These are phyloP conservation scores for Xylaria multiplex DNA, from an alignment of 2,329 filamentous ascomycete species.

Conservation along the genomic window DNA sequence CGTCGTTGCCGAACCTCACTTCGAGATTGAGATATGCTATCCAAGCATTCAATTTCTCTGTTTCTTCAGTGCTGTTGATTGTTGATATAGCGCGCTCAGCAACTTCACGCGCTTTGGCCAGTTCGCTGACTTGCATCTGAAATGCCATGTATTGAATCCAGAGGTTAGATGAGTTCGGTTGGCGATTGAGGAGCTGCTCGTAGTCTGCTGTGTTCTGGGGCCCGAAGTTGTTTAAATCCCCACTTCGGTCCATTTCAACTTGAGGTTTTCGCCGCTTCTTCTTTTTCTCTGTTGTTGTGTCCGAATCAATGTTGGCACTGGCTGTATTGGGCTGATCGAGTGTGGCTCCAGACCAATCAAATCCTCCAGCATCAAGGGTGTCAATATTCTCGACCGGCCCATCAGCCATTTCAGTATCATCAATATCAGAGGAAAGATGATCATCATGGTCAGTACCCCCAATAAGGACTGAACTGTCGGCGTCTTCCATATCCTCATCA, in stretches of 20 bases:
- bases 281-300: constrained; percentile 59
- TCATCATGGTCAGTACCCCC: constrained; percentile 56
- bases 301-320: constrained; percentile 60
- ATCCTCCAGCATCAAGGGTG: constrained; percentile 78
- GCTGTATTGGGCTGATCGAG: constrained; percentile 65
- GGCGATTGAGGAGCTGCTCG: constrained; percentile 89
- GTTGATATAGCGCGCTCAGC: constrained; percentile 90
- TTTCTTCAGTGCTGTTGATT: constrained; percentile 90
- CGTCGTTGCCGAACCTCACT: constrained; percentile 86
- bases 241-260: constrained; percentile 87
- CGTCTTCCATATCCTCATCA: constrained; percentile 59
- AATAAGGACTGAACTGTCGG: constrained; percentile 57
- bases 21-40: constrained; percentile 94
- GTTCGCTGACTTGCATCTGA: constrained; percentile 90
- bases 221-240: constrained; percentile 87
- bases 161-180: constrained; percentile 90
- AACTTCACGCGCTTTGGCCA: constrained; percentile 86
- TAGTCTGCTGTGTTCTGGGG: constrained; percentile 92
- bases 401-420: constrained; percentile 57
- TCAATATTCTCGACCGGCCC: constrained; percentile 52
- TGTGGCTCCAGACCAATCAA: constrained; percentile 85
- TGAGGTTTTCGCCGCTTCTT: constrained; percentile 80
- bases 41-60: constrained; percentile 96
- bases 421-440: constrained; percentile 55
- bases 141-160: constrained; percentile 99